Evolutionary conservation across 345 rosid species (phyloP), one percentile per base, ranked within the genome.

Genomic region (Clausena lansium): DNA sequence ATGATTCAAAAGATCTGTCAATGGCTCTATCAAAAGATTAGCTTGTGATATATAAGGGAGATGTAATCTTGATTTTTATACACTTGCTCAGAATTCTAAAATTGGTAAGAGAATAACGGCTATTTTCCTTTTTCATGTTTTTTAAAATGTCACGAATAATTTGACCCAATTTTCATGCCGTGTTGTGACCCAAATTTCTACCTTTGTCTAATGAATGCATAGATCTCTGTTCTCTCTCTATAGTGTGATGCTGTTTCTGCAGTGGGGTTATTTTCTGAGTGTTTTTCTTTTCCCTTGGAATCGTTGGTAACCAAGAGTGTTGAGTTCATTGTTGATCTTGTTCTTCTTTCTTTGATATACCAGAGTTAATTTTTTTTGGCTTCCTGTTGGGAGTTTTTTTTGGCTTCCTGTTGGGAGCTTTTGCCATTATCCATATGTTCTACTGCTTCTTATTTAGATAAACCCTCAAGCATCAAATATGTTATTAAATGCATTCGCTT

Each of bases 401-500:
- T 60, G 63, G 15, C 63, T 73, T 30, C 28, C 22, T 27, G 5
- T 15, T 61, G 3, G 66, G 15, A n/a, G 30, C 7, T 27, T 65
- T 68, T 74, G 35, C 19, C 30, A 47, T 70, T 35, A 10, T 24
- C 7, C 32, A 30, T 30, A 30, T 30, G 32, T 59, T 77, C 11
- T 65, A 20, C 2, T 71, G 36, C 25, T 63, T 70, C 70, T 20
- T 38, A 36, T 39, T 57, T 36, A 54, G 73, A 33, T 39, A 52
- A 14, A 41, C 54, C 27, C 30, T 54, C 28, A 73, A 73, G 65
- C 33, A n/a, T 33, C 22, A 54, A 25, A 25, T 32, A 2, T 65
- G 47, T 38, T 9, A 54, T 68, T 76, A 52, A 76, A 27, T 65
- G 60, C 41, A 73, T 82, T 79, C 45, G 25, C 36, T 64, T 77